phyloP scores from a whole-genome alignment of 371 early-diverging fungal species.

The Syncephalastrum contaminatum region DNA sequence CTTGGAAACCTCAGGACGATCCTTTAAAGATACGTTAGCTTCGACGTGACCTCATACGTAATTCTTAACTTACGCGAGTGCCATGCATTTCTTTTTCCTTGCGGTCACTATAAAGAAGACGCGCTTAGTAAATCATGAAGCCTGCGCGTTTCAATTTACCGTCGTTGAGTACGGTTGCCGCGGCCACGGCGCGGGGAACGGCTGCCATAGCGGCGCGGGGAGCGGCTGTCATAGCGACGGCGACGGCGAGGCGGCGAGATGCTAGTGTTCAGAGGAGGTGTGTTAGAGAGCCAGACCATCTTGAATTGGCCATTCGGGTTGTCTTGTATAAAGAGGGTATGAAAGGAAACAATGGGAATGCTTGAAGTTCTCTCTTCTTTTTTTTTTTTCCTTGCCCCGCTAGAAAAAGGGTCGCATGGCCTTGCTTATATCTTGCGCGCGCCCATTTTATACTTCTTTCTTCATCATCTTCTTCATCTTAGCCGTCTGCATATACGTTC shows the following conservation, averaged over 20 bases:
- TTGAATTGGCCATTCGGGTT: not conserved
- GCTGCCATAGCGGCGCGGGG: conserved; percentile 19
- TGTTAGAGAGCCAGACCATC: conserved; percentile 5
- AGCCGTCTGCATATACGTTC: conserved; percentile 3
- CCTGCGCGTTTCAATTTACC: not conserved
- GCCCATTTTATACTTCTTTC: conserved; percentile 5
- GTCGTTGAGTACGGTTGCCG: conserved; percentile 8
- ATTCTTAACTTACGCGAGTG: conserved; percentile 28
- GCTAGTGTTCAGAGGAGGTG: too few relatives aligned
- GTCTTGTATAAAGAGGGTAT: conserved; percentile 4
- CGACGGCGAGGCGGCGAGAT: conserved; percentile 31
- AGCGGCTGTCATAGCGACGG: conserved; percentile 25
- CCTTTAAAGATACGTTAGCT: conserved; percentile 12
- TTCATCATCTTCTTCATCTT: conserved; percentile 7
- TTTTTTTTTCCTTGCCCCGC: conserved; percentile 2
- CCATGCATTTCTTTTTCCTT: conserved; percentile 48
- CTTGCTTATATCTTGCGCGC: conserved; percentile 4
- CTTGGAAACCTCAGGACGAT: conserved; percentile 50
- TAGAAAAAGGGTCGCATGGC: not conserved
- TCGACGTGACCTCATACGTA: not conserved
- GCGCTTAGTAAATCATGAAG: not conserved
- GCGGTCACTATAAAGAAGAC: conserved; percentile 11
- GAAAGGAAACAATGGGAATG: conserved; percentile 7
- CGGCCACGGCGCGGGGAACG: conserved; percentile 14
- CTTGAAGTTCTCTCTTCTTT: conserved; percentile 7